Evolutionary conservation across 2,329 filamentous ascomycete genomes (phyloP).

Genomic region (Calonectria crousiana): DNA sequence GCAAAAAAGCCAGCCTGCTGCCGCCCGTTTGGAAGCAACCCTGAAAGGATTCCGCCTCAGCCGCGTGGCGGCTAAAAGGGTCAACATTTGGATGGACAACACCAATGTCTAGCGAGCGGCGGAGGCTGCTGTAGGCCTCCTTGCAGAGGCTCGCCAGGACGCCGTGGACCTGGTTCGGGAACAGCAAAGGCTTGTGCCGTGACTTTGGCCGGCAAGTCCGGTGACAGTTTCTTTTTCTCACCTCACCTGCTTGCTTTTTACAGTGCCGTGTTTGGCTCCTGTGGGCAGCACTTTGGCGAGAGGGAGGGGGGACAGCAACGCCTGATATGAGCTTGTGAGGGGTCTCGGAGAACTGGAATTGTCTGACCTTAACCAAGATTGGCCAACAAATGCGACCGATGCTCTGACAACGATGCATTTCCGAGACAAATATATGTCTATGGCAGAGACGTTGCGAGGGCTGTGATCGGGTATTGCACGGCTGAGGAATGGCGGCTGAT

Average conservation of each 20-base stretch:
- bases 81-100: slow-evolving; percentile 21
- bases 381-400: slow-evolving; percentile 14
- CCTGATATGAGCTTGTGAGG: background rate
- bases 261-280: background rate
- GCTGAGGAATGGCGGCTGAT: slow-evolving; percentile 14
- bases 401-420: slow-evolving; percentile 23
- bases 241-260: slow-evolving; percentile 19
- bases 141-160: slow-evolving; percentile 27
- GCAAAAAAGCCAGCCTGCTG: slow-evolving; percentile 1
- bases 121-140: background rate
- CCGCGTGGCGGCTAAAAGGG: slow-evolving; percentile 21
- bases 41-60: slow-evolving; percentile 27
- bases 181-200: background rate
- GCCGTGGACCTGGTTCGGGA: slow-evolving; percentile 20
- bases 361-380: slow-evolving; percentile 20
- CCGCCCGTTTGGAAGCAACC: slow-evolving; percentile 18
- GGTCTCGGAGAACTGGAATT: slow-evolving; percentile 27
- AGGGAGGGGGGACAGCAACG: background rate
- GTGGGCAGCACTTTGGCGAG: slow-evolving; percentile 6
- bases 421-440: background rate
- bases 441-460: background rate
- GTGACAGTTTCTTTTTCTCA: background rate
- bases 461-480: background rate
- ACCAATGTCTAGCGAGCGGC: background rate
- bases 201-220: slow-evolving; percentile 7